A percentile compares a stretch with the other conserved stretches of the same genome.
Conservation (phyloP, 2,329 filamentous ascomycete genomes). For the Blastomyces emzantsi region DNA sequence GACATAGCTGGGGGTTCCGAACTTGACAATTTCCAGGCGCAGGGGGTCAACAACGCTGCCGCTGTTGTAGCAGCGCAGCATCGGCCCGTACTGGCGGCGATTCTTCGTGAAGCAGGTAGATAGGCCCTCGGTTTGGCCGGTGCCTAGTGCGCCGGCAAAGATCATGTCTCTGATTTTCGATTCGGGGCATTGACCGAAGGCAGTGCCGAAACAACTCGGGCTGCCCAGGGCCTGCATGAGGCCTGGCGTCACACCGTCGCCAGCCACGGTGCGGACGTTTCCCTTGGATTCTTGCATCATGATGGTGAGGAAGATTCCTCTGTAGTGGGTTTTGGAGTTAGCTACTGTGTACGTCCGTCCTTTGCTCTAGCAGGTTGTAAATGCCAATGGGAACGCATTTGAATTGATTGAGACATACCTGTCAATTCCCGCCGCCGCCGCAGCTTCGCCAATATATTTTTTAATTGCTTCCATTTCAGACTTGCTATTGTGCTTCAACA, state of each 20-base stretch:
- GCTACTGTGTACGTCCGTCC: not conserved
- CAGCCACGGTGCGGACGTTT: not conserved
- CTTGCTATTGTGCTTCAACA: not conserved
- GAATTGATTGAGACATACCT: not conserved
- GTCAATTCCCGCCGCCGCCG: not conserved
- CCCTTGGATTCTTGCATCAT: slow-evolving; percentile 10
- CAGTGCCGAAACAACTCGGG: not conserved
- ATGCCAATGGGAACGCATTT: too few relatives aligned
- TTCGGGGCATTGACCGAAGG: not conserved
- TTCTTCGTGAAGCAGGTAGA: not conserved
- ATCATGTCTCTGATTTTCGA: slow-evolving; percentile 2
- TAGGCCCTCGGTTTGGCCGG: not conserved
- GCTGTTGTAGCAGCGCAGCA: slow-evolving; percentile 10
- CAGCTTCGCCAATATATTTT: not conserved
- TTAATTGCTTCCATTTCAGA: not conserved
- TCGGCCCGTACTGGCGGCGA: not conserved
- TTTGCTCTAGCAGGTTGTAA: not conserved
- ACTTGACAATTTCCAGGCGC: not conserved
- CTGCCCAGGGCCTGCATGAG: slow-evolving; percentile 6
- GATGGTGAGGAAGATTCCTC: slow-evolving; percentile 2
- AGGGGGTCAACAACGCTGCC: not conserved
- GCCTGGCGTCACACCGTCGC: slow-evolving; percentile 6
- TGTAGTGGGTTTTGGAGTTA: not conserved
- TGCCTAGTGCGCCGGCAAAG: not conserved
- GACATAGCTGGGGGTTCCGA: slow-evolving; percentile 7